Evolutionary conservation across 768 basidiomycete species (phyloP).

Genomic region (Tubosaeta sp.): DNA sequence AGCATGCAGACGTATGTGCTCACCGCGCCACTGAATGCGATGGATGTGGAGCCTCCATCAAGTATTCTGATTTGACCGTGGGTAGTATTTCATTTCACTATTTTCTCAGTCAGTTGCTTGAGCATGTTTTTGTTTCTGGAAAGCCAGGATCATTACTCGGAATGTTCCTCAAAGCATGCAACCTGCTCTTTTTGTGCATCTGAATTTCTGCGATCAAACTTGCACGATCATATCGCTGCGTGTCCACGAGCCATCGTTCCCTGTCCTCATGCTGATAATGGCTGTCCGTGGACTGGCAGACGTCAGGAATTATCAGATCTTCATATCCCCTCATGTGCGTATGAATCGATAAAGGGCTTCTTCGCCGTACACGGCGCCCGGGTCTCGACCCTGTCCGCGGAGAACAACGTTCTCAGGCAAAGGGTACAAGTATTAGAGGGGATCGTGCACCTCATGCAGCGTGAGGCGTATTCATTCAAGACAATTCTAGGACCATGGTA

Average conservation of each 20-base stretch:
- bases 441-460: conserved; percentile 44
- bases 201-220: conserved; percentile 33
- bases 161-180: conserved; percentile 35
- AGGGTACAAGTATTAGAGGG: conserved; percentile 58
- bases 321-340: conserved; percentile 48
- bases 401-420: conserved; percentile 61
- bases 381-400: conserved; percentile 46
- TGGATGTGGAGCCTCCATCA: conserved; percentile 33
- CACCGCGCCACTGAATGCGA: conserved; percentile 38
- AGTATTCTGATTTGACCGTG: conserved; percentile 37
- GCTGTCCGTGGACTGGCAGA: conserved; percentile 53
- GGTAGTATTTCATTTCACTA: conserved; percentile 9
- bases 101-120: conserved; percentile 1
- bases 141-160: conserved; percentile 35
- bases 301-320: conserved; percentile 31
- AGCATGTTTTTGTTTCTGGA: conserved; percentile 1
- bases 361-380: conserved; percentile 41
- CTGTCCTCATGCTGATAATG: conserved; percentile 46
- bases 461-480: conserved; percentile 54
- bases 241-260: conserved; percentile 39
- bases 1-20: conserved; percentile 36
- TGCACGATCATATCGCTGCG: conserved; percentile 31
- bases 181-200: conserved; percentile 40
- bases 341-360: conserved; percentile 60
- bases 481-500: conserved; percentile 67